These are phyloP conservation scores for Clavariopsis aquatica DNA, from an alignment of 495 filamentous ascomycete species.

Conservation along the genomic window DNA sequence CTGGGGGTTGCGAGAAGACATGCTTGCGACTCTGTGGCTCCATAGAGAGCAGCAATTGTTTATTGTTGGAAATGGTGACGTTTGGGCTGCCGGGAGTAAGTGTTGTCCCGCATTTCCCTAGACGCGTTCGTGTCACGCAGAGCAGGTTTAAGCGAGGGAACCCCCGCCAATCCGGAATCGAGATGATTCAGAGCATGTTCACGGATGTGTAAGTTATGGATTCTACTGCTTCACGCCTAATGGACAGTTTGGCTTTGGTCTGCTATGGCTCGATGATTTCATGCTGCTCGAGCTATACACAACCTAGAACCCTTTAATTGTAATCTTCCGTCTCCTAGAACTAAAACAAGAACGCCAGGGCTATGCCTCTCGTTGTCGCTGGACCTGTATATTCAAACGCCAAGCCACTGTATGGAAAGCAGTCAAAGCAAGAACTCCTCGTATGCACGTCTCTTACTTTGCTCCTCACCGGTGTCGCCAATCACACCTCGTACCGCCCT, in stretches of 20 bases:
- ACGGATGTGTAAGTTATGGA: too few relatives aligned
- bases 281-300: background rate
- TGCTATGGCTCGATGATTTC: background rate
- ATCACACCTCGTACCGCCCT: conserved; percentile 17
- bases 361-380: background rate
- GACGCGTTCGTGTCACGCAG: conserved; percentile 11
- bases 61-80: background rate
- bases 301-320: background rate
- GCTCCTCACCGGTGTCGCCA: background rate
- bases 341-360: background rate
- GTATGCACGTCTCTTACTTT: background rate
- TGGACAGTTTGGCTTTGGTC: too few relatives aligned
- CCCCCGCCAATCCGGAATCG: too few relatives aligned
- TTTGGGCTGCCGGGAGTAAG: conserved; percentile 7
- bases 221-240: too few relatives aligned
- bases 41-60: conserved; percentile 24
- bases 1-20: conserved; percentile 33
- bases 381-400: background rate
- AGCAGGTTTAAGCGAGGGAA: conserved; percentile 8
- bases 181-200: too few relatives aligned
- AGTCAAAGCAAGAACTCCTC: background rate
- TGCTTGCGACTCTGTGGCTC: conserved; percentile 16
- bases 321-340: background rate
- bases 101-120: conserved; percentile 12
- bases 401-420: background rate